phyloP scores from a whole-genome alignment of 208 protist species.

The Trypanosoma cruzi region DNA sequence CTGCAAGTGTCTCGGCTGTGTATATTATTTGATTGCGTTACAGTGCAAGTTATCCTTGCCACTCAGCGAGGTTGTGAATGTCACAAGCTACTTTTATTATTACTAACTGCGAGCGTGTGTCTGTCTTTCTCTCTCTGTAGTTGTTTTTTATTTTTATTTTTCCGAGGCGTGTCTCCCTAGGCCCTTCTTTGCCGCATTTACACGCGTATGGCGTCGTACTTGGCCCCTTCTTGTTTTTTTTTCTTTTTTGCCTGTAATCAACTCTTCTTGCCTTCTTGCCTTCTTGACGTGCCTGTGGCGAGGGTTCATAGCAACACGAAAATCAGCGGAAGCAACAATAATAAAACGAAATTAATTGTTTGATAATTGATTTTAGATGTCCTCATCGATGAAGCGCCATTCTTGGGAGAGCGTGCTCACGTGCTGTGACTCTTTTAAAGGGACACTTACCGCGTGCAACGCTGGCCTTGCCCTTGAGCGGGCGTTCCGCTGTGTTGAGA shows the following conservation, averaged over 20 bases:
- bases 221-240: neutral
- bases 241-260: conserved; percentile 4
- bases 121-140: neutral
- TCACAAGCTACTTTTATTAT: too few species aligned
- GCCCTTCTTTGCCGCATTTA: neutral
- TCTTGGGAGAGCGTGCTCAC: conserved; percentile 31
- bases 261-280: neutral
- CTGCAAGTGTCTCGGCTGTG: too few species aligned
- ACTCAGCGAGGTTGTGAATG: too few species aligned
- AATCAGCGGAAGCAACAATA: neutral
- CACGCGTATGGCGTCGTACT: neutral
- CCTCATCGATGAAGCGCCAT: neutral
- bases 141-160: neutral
- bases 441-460: conserved; percentile 55
- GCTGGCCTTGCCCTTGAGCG: conserved; percentile 61
- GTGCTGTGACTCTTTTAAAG: conserved; percentile 84
- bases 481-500: conserved; percentile 32
- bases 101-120: neutral
- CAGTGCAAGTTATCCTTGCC: too few species aligned
- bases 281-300: neutral
- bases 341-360: neutral
- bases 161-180: neutral
- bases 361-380: conserved; percentile 1
- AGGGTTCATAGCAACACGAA: conserved; percentile 18
- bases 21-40: too few species aligned